Evolutionary conservation across 768 basidiomycete genomes (phyloP), one percentile per base, ranked within the genome.

Genomic region (Mycena rosella): DNA sequence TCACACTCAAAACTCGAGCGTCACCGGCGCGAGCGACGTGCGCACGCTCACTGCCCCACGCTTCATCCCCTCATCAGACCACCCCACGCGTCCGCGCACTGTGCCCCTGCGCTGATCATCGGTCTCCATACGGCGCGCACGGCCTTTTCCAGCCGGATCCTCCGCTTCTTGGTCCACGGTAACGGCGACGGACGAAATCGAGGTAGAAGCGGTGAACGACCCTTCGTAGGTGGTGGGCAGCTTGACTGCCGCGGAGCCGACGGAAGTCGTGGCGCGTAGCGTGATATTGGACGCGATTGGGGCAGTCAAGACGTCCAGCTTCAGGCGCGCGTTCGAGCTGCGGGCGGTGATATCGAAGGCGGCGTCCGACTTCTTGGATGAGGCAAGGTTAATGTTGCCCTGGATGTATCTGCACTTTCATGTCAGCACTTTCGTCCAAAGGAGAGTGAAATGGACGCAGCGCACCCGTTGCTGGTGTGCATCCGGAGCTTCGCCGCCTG

Each of bases 211-310:
- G 13, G 7, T 13, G 55, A 70, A 45, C 18, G 40, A 2, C 3
- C 69, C 69, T 26, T 71, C 69, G 59, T 67, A 71, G 0, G 65
- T 57, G 2, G 45, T 5, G 5, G 65, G 65, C 7, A 71, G 61
- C 14, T 18, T 18, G 8, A 64, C 58, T 1, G n/a, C 3, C 2
- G 40, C 52, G 8, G 63, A 7, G 18, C 59, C 69, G 57, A 67
- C 22, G 22, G 61, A 32, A 27, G 69, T 71, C 0, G 27, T 20
- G 6, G 69, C 69, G 45, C 14, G 26, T 18, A 67, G 61, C 3
- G 29, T 26, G 45, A 71, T 42, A 45, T 26, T 45, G 3, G 65
- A 18, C n/a, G 34, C 32, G 26, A 49, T 17, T 3, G 65, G 65
- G 4, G 59, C 42, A 24, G 65, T 27, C 27, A 45, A 30, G 32